phyloP scores from a whole-genome alignment of 2,329 filamentous ascomycete species.

The Aspergillus sp. region DNA sequence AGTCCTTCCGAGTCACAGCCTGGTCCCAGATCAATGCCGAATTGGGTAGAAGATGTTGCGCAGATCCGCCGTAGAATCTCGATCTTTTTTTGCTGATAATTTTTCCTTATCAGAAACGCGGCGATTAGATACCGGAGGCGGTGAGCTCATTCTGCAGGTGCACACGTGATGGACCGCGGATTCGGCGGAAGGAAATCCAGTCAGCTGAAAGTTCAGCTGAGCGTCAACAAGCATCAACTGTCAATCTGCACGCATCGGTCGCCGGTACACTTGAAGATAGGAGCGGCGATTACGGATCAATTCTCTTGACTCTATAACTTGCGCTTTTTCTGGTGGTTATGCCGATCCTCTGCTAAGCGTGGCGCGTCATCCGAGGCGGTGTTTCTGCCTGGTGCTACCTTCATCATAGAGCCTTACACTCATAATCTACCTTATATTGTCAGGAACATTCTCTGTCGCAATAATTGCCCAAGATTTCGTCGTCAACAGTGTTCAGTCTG shows the following conservation, averaged over 20 bases:
- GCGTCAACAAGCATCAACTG: neutral
- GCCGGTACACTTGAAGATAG: neutral
- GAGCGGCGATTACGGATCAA: neutral
- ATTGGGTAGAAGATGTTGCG: neutral
- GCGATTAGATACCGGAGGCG: constrained; percentile 36
- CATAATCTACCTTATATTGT: constrained; percentile 10
- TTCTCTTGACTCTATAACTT: neutral
- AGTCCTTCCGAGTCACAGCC: neutral
- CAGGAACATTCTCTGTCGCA: constrained; percentile 6
- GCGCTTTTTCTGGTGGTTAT: neutral
- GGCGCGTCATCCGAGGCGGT: constrained; percentile 19
- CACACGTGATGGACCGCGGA: constrained; percentile 12
- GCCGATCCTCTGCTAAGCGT: constrained; percentile 13
- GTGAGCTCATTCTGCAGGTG: constrained; percentile 25
- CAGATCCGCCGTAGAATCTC: neutral
- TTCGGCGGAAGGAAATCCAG: constrained; percentile 14
- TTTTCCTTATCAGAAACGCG: constrained; percentile 15
- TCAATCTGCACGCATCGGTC: neutral
- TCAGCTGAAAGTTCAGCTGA: constrained; percentile 8
- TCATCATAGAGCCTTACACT: constrained; percentile 6
- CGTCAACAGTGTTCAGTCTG: constrained; percentile 21
- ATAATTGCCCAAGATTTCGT: constrained; percentile 40
- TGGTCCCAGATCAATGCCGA: neutral
- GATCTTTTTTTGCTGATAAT: constrained; percentile 1
- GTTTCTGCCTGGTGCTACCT: constrained; percentile 15